These are phyloP conservation scores for Fusarium globosum DNA, from an alignment of 2,329 filamentous ascomycete species.

Conservation along the genomic window DNA sequence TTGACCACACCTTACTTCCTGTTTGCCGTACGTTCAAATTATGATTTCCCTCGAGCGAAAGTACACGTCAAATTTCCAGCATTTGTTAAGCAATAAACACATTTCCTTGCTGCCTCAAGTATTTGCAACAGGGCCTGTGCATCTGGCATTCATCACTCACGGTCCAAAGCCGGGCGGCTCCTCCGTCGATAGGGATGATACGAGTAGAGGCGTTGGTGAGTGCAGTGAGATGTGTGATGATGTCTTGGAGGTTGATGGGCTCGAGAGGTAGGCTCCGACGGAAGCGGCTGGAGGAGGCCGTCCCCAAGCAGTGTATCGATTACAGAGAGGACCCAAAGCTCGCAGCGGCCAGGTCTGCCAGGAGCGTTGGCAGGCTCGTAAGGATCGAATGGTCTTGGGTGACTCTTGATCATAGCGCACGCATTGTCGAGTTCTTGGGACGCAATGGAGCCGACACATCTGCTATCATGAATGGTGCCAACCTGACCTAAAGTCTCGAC, in stretches of 20 bases:
- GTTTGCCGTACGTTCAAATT: not conserved
- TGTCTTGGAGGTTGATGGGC: slow-evolving; percentile 30
- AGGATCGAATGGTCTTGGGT: slow-evolving; percentile 3
- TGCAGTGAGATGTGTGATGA: slow-evolving; percentile 36
- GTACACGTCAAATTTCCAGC: not conserved
- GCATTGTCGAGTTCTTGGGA: slow-evolving; percentile 30
- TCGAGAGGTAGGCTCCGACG: not conserved
- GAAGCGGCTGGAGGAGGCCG: slow-evolving; percentile 27
- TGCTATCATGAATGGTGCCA: slow-evolving; percentile 19
- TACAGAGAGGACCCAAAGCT: slow-evolving; percentile 22
- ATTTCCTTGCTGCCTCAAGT: not conserved
- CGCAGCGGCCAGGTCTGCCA: slow-evolving; percentile 3
- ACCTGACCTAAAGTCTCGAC: slow-evolving; percentile 9
- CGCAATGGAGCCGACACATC: slow-evolving; percentile 37
- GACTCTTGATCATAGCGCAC: slow-evolving; percentile 16
- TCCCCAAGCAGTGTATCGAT: slow-evolving; percentile 23
- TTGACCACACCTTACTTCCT: not conserved
- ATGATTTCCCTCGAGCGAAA: not conserved
- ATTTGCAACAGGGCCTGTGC: not conserved
- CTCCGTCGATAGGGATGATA: slow-evolving; percentile 39
- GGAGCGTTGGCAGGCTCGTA: not conserved
- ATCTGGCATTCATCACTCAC: not conserved
- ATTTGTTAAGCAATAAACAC: not conserved
- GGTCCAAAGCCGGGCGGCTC: slow-evolving; percentile 4
- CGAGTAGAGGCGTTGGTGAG: slow-evolving; percentile 36